These are phyloP conservation scores for Candida sithepensis DNA, from an alignment of 805 yeast genomes.

Conservation along the genomic window DNA sequence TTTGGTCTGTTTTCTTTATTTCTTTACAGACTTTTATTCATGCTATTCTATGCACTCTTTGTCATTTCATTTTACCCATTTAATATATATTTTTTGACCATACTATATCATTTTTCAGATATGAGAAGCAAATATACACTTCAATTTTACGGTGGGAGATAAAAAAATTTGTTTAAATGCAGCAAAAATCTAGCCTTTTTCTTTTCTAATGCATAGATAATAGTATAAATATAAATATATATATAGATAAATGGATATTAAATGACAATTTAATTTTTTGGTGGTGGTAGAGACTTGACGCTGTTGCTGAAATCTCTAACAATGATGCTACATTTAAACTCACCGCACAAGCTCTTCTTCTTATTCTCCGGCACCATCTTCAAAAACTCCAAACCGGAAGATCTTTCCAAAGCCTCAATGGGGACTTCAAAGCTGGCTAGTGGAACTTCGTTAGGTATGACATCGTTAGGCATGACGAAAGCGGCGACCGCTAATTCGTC, in stretches of 20 bases:
- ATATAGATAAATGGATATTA: background rate
- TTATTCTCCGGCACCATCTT: conserved; percentile 57
- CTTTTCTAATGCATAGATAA: too few species aligned
- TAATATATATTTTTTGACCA: background rate
- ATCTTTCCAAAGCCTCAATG: conserved; percentile 79
- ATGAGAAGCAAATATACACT: background rate
- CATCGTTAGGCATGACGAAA: conserved; percentile 88
- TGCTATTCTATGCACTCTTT: background rate
- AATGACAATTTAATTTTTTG: conserved; percentile 14
- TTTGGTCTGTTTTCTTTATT: too few species aligned
- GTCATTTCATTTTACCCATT: background rate
- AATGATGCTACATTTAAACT: conserved; percentile 72
- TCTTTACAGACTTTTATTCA: background rate
- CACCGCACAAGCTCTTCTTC: conserved; percentile 69
- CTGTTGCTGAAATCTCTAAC: conserved; percentile 74
- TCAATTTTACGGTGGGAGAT: background rate
- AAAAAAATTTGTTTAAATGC: too few species aligned
- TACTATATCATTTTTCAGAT: background rate
- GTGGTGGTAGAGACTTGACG: conserved; percentile 24
- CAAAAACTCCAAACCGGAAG: conserved; percentile 80
- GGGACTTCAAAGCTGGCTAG: conserved; percentile 82
- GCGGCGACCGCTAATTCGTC: conserved; percentile 75
- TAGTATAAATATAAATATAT: background rate
- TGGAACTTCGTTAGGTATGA: conserved; percentile 66
- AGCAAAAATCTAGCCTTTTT: too few species aligned